phyloP scores from a whole-genome alignment of 2,329 filamentous ascomycete species.

The Rhynchosporium secalis region DNA sequence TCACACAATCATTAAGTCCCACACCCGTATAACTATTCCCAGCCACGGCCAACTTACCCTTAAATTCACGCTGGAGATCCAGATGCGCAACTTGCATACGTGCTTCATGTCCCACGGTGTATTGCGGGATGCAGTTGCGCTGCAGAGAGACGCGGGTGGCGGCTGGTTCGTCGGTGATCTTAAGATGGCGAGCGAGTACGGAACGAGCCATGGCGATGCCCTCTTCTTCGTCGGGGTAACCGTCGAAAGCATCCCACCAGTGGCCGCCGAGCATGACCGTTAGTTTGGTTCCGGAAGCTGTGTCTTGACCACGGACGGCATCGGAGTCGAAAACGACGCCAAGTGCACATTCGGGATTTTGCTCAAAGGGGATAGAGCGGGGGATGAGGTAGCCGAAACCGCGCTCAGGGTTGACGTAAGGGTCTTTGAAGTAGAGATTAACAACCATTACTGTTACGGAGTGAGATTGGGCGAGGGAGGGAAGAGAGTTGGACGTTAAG shows the following conservation, averaged over 20 bases:
- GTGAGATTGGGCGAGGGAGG: conserved; percentile 53
- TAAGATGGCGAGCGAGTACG: conserved; percentile 72
- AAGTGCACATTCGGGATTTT: conserved; percentile 81
- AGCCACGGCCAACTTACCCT: conserved; percentile 42
- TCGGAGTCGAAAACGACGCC: conserved; percentile 88
- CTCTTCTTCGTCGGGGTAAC: conserved; percentile 63
- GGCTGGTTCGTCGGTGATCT: conserved; percentile 61
- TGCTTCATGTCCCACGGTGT: conserved; percentile 69
- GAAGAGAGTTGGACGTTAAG: conserved; percentile 40
- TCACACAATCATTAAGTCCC: conserved; percentile 56
- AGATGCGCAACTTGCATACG: conserved; percentile 36
- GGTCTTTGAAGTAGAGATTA: conserved; percentile 77
- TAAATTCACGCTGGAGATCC: conserved; percentile 37
- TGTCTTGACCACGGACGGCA: conserved; percentile 51
- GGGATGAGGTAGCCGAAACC: conserved; percentile 96
- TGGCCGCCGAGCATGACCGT: conserved; percentile 96
- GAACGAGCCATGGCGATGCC: conserved; percentile 68
- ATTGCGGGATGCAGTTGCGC: conserved; percentile 84
- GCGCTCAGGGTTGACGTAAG: conserved; percentile 59
- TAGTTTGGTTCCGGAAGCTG: conserved; percentile 70
- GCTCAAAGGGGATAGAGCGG: conserved; percentile 63
- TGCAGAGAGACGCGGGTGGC: conserved; percentile 62
- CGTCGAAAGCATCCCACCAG: conserved; percentile 71
- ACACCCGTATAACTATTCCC: conserved; percentile 51
- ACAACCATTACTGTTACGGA: conserved; percentile 87